phyloP scores from a whole-genome alignment of 345 rosid species.

The Aurinia saxatilis region DNA sequence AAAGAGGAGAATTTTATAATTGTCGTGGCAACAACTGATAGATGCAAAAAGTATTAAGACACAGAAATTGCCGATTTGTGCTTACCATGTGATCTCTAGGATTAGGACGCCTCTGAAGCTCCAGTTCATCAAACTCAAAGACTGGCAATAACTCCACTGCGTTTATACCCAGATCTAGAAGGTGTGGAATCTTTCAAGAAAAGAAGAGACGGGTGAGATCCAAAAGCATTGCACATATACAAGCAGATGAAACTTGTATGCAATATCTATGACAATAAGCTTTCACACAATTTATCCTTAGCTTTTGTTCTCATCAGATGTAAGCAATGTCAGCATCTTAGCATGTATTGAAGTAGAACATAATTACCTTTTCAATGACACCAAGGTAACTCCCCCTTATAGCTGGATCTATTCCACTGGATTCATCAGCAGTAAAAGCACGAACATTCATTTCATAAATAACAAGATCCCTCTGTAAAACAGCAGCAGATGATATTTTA shows the following conservation, averaged over 20 bases:
- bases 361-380: slow-evolving; percentile 69
- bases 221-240: background rate
- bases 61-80: background rate
- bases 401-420: slow-evolving; percentile 66
- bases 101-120: slow-evolving; percentile 77
- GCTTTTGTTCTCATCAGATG: background rate
- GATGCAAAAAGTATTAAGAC: background rate
- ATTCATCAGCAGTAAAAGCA: slow-evolving; percentile 84
- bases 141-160: slow-evolving; percentile 92
- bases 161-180: slow-evolving; percentile 81
- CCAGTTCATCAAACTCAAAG: slow-evolving; percentile 91
- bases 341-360: background rate
- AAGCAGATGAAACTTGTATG: background rate
- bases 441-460: slow-evolving; percentile 96
- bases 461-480: slow-evolving; percentile 83
- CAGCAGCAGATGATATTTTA: background rate
- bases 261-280: background rate
- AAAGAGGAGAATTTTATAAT: background rate
- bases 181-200: slow-evolving; percentile 69
- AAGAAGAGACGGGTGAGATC: slow-evolving; percentile 24
- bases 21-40: background rate
- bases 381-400: slow-evolving; percentile 79
- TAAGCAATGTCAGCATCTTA: background rate
- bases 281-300: background rate
- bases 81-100: slow-evolving; percentile 95